These are phyloP conservation scores for Colletotrichum viniferum DNA, from an alignment of 2,329 filamentous ascomycete genomes.

Conservation along the genomic window DNA sequence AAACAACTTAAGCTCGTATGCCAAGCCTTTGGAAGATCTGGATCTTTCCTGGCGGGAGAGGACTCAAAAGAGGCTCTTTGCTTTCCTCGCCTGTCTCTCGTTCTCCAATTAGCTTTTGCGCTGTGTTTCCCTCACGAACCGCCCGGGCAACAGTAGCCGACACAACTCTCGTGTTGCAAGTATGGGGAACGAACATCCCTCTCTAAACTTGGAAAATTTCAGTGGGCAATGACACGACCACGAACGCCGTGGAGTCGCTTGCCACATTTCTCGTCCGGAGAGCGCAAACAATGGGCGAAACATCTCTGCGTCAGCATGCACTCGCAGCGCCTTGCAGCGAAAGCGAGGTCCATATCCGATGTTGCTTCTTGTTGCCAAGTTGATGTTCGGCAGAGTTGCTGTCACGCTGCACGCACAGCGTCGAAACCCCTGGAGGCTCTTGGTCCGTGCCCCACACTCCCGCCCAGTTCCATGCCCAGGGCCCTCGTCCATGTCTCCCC, in stretches of 20 bases:
- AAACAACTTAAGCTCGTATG: conserved; percentile 16
- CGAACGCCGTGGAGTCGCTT: neutral
- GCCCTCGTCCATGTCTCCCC: neutral
- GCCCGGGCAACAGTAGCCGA: neutral
- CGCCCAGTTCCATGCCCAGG: neutral
- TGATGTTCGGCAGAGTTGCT: conserved; percentile 15
- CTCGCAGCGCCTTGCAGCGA: neutral
- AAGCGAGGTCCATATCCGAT: neutral
- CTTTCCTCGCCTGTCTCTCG: neutral
- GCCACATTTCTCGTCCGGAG: neutral
- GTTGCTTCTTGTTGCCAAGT: neutral
- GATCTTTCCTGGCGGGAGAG: neutral
- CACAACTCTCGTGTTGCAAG: neutral
- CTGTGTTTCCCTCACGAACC: neutral
- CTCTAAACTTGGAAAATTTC: neutral
- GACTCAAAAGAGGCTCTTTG: neutral
- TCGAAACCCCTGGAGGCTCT: neutral
- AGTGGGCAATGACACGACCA: neutral
- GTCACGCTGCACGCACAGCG: neutral
- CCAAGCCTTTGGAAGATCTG: conserved; percentile 8
- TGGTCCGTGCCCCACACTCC: conserved; percentile 3
- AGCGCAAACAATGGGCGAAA: neutral
- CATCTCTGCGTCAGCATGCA: neutral
- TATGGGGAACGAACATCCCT: neutral
- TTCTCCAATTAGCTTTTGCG: neutral